Percentiles rank a stretch among this genome's conserved stretches.
Conservation (phyloP, 495 filamentous ascomycete genomes). For the Xylaria scruposa region DNA sequence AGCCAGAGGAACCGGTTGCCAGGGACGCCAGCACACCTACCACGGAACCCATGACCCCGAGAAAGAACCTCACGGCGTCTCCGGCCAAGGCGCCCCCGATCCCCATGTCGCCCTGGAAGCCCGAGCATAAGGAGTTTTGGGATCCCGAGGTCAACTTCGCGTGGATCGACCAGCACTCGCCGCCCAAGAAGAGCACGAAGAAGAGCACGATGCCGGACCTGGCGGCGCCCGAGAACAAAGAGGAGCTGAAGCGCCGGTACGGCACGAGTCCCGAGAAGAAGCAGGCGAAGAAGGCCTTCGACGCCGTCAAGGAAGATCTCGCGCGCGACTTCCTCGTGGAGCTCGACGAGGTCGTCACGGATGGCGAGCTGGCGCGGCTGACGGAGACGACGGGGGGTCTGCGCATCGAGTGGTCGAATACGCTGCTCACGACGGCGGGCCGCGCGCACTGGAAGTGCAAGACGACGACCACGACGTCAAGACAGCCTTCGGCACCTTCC, state of each 20-base stretch:
- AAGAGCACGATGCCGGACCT: conserved; percentile 17
- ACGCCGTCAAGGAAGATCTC: conserved; percentile 66
- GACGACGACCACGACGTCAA: conserved; percentile 41
- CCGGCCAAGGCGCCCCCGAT: conserved; percentile 48
- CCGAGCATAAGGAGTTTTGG: conserved; percentile 83
- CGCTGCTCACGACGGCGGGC: conserved; percentile 84
- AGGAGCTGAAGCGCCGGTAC: conserved; percentile 31
- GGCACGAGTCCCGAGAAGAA: conserved; percentile 38
- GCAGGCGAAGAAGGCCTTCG: conserved; percentile 68
- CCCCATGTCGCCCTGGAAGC: conserved; percentile 59
- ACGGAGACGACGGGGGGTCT: conserved; percentile 76
- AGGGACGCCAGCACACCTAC: conserved; percentile 31
- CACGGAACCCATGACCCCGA: conserved; percentile 39
- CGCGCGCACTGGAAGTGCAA: conserved; percentile 81
- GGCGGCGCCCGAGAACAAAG: not conserved
- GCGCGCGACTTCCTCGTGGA: conserved; percentile 72
- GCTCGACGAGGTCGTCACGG: conserved; percentile 73
- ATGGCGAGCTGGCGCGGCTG: conserved; percentile 65
- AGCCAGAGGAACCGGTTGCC: conserved; percentile 25
- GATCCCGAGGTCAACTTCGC: conserved; percentile 72
- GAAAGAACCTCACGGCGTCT: conserved; percentile 43
- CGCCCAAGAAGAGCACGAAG: conserved; percentile 58
- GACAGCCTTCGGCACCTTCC: conserved; percentile 33
- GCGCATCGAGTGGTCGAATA: conserved; percentile 81
- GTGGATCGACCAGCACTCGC: conserved; percentile 84